Base-by-base conservation (phyloP, 306 rosid genomes). In the Vigna angularis region DNA sequence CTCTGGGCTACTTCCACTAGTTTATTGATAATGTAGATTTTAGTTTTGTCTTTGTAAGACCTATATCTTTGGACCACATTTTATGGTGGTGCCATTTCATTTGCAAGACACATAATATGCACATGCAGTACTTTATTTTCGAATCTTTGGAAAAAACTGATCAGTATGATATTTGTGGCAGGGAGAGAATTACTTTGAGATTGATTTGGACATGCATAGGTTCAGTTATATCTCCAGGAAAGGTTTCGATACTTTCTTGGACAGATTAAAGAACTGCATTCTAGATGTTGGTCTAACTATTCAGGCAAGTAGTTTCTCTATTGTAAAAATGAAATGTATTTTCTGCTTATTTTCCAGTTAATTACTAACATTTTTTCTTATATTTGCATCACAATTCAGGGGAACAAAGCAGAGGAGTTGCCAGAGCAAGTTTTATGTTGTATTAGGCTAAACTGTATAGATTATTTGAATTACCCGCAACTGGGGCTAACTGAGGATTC, bases 131-230 rank as follows among this genome's bases (percentile, higher is more conserved):
- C 59, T 44, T 53, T 64, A 0, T 15, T 16, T 80, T 28, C 1
- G 42, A 17, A 58, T 34, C 10, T 72, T 13, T 5, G n/a, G 40
- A 38, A 40, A 32, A 18, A 65, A 48, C 76, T 64, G 75, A 76
- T 40, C 61, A 50, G 14, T 14, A 30, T 38, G 76, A 59, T 28
- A 13, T 18, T 13, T 15, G 32, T 24, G 71, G 53, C 86, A 92
- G 97, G 97, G 95, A 52, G 91, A 85, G 62, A 88, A 88, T 79
- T 92, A 92, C 90, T 82, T 88, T 24, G 97, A 92, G 90, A 90
- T 92, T 51, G 97, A 92, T 82, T 40, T 92, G 63, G 97, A 92
- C 75, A 90, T 92, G 93, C 97, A 92, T 75, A 90, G 91, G 86
- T 92, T 92, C 78, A 90, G 95, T 73, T 92, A 88, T 63, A 90